Evolutionary conservation across 2,329 filamentous ascomycete species (phyloP), one percentile per base, ranked within the genome.

Genomic region (Alternaria longipes): DNA sequence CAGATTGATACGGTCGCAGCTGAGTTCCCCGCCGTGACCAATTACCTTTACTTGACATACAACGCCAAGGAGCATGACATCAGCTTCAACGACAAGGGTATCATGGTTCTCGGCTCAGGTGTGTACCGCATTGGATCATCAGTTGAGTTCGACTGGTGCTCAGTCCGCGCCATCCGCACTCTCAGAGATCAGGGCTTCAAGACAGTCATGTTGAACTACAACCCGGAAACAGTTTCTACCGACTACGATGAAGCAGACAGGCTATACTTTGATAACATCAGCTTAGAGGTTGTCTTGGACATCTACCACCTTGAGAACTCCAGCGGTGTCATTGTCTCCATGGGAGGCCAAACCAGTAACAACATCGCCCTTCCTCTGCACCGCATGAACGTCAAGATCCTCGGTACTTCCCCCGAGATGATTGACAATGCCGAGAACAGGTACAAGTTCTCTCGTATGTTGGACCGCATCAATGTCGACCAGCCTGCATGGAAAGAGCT

Each of bases 81-180:
- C 56, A 77, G 78, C 14, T 98, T 98, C 74, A 85, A 93, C 9
- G 95, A 99, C 75, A 89, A 94, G 64, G 95, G 95, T 74, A 87
- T 97, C 63, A 97, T 98, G 93, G 94, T 99, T 8, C 85, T 98
- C 30, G 94, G 94, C 14, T 97, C 94, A 32, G 94, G 94, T 80
- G 94, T 97, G 9, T 98, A 98, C 84, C 89, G 95, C 63, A 99
- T 99, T 67, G 95, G 95, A 68, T 97, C 94, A 0, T 97, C 94
- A 0, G 95, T 99, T 60, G 95, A 99, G 78, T 99, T 99, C 79
- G 95, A 99, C 80, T 99, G 95, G 95, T 98, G 95, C 79, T 97
- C 95, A 5, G 95, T 99, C 28, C 87, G 94, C 62, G 93, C 95
- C 6, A 96, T 98, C 64, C 90, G 94, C 65, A 98, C 95, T 2